phyloP scores from a whole-genome alignment of 1,139 yeast genomes.

The Magnusiomyces suaveolens region DNA sequence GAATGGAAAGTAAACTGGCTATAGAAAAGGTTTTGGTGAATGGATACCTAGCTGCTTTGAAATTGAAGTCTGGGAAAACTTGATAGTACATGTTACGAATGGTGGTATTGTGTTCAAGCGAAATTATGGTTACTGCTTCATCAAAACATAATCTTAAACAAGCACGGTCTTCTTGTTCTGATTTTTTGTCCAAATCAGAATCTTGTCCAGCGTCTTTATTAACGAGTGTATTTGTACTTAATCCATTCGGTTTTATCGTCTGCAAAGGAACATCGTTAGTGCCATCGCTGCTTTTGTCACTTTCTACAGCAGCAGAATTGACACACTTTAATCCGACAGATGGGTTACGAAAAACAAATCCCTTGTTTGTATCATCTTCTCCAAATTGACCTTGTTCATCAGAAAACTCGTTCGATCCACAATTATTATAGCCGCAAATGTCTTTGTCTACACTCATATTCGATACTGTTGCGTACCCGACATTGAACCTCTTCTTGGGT shows the following conservation, averaged over 20 bases:
- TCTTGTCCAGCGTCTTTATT: too few species aligned
- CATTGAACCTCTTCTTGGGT: too few species aligned
- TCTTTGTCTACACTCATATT: too few species aligned
- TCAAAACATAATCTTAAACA: not conserved
- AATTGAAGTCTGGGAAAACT: constrained; percentile 12
- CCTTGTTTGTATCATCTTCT: not conserved
- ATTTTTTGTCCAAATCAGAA: not conserved
- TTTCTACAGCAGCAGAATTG: not conserved
- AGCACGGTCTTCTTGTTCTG: not conserved
- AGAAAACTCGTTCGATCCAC: not conserved
- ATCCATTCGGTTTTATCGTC: not conserved
- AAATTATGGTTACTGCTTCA: constrained; percentile 8
- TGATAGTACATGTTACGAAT: constrained; percentile 14
- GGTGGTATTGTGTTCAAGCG: constrained; percentile 15
- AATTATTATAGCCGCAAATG: too few species aligned
- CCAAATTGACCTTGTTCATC: too few species aligned
- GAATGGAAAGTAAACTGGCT: constrained; percentile 6
- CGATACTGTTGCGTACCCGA: too few species aligned
- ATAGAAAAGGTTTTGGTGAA: constrained; percentile 12
- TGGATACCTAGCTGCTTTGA: constrained; percentile 12
- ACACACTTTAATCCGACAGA: not conserved
- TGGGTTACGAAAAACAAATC: not conserved
- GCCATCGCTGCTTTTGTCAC: not conserved
- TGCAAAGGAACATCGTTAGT: not conserved
- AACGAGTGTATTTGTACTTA: not conserved